Evolutionary conservation across 2,329 filamentous ascomycete species (phyloP), one percentile per base, ranked within the genome.

Genomic region (Colletotrichum siamense): DNA sequence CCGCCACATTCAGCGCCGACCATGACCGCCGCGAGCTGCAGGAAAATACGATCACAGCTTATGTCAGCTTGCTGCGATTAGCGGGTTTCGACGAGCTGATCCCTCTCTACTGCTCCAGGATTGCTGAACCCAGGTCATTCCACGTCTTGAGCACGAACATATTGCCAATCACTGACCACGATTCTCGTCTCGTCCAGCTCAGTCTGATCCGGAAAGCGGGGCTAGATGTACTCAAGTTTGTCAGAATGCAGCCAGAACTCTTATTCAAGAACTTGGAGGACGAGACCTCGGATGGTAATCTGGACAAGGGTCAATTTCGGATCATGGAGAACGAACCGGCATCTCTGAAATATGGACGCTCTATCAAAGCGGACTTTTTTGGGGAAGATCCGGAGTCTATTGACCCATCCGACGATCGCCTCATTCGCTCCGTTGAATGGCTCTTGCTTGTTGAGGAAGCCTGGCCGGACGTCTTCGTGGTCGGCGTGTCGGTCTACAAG

Each of bases 361-460:
- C 91, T n/a, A 90, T 98, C 71, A 92, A 90, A 81, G 87, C 90
- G 8, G 92, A 94, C 76, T 95, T 98, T 81, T 91, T 96, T 69
- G 92, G 93, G 6, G 91, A 92, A 3, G 88, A 92, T 85, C 86
- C 87, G 10, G 88, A 87, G 71, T 81, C 80, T 12, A 86, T 93
- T 12, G 89, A 92, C 9, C 85, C 89, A 59, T 91, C 94, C 75
- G 93, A 96, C 77, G 91, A 94, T 79, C 84, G 89, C 39, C 89
- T 98, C 68, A 95, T 98, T 62, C 91, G 94, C 73, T 93, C 94
- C 49, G 86, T 98, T 75, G 95, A 98, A 81, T 99, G 96, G 96
- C 93, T 96, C 82, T 87, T 95, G 74, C 89, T 95, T 72, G 90
- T 96, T 10, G 91, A 94, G 66, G 93, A 91, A 15, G 90, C 94